phyloP scores from a whole-genome alignment of 176 grass and related monocot species.

The Thinopyrum elongatum region DNA sequence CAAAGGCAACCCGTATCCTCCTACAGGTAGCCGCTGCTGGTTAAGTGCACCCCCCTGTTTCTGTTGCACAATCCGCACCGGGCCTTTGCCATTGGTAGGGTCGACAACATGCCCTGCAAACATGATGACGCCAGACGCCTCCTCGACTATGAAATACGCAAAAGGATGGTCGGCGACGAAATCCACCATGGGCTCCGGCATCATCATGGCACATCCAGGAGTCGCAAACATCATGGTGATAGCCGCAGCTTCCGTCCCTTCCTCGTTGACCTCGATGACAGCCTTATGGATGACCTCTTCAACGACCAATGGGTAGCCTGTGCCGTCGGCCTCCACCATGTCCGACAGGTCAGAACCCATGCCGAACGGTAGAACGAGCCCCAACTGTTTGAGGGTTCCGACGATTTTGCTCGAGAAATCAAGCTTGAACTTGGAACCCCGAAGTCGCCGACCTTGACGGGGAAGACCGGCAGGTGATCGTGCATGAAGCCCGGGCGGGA shows the following conservation, averaged over 20 bases:
- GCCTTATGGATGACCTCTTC: background rate
- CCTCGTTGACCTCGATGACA: background rate
- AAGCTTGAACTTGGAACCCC: conserved; percentile 3
- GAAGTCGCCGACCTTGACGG: too few relatives aligned
- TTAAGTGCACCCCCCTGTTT: too few relatives aligned
- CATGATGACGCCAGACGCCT: background rate
- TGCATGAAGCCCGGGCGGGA: too few relatives aligned
- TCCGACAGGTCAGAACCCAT: background rate
- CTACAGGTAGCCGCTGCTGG: background rate
- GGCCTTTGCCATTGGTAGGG: background rate
- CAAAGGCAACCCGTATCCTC: background rate
- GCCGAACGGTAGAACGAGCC: background rate
- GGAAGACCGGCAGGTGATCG: too few relatives aligned
- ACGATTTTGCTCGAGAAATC: background rate
- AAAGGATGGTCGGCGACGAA: conserved; percentile 20
- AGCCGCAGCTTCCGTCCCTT: background rate
- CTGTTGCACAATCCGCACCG: background rate
- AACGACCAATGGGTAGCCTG: background rate
- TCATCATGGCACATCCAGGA: background rate
- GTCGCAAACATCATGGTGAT: background rate
- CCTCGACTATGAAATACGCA: background rate
- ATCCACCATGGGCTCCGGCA: background rate
- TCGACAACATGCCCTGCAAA: background rate
- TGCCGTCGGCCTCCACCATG: background rate
- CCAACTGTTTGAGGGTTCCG: background rate